phyloP scores from a whole-genome alignment of 345 rosid species.

The Eucalyptus erythrocorys region DNA sequence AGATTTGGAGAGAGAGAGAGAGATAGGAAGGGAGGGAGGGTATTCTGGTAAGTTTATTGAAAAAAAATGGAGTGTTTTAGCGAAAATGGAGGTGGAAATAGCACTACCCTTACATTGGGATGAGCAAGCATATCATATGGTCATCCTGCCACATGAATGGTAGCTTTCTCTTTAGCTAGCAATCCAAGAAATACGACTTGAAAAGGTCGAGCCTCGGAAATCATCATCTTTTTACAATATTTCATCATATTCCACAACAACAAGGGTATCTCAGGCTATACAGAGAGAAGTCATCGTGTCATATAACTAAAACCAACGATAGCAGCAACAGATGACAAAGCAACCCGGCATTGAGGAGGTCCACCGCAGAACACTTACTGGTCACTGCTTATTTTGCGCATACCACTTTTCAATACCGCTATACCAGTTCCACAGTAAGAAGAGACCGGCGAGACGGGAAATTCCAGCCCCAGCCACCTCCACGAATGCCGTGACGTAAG shows the following conservation, averaged over 20 bases:
- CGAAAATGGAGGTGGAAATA: not conserved
- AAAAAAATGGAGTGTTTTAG: not conserved
- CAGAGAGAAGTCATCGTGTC: not conserved
- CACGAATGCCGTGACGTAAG: conserved; percentile 56
- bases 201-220: not conserved
- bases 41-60: not conserved
- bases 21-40: not conserved
- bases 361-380: conserved; percentile 1
- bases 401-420: conserved; percentile 43
- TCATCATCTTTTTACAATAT: not conserved
- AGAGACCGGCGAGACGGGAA: conserved; percentile 34
- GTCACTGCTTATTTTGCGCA: not conserved
- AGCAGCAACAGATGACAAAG: not conserved
- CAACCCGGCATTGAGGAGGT: not conserved
- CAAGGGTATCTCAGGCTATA: not conserved
- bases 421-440: conserved; percentile 78
- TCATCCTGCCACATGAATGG: not conserved
- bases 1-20: no score
- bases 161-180: not conserved
- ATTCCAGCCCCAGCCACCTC: conserved; percentile 53
- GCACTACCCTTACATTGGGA: not conserved
- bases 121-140: not conserved
- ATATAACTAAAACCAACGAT: not conserved
- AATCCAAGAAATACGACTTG: not conserved
- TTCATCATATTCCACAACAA: not conserved